Conservation (phyloP, 371 early-diverging fungal genomes). For the Gilbertella persicaria region DNA sequence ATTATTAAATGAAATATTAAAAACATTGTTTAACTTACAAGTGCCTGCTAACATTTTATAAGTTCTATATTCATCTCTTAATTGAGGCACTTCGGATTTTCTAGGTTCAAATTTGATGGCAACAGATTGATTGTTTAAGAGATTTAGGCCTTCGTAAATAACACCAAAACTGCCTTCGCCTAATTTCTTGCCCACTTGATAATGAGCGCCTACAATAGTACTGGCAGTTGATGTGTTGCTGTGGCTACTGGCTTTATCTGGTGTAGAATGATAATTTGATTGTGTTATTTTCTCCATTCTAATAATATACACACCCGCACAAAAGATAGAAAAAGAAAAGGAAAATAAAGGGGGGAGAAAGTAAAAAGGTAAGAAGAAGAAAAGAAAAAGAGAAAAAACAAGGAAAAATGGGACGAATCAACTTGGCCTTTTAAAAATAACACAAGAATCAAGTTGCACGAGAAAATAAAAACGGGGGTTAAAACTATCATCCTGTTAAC, state of each 20-base stretch:
- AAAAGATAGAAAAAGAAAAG: neutral
- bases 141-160: constrained; percentile 91
- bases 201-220: constrained; percentile 91
- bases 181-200: constrained; percentile 92
- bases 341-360: neutral
- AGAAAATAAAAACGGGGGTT: no score
- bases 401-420: neutral
- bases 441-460: no score
- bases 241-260: constrained; percentile 22
- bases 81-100: constrained; percentile 87
- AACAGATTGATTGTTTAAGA: constrained; percentile 73
- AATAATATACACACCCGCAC: neutral
- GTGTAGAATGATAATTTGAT: constrained; percentile 1
- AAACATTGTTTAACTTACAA: constrained; percentile 76
- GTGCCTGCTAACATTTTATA: constrained; percentile 77
- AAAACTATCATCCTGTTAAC: no score
- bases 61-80: constrained; percentile 85
- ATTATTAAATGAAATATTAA: constrained; percentile 77
- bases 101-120: constrained; percentile 90
- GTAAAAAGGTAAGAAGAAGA: neutral
- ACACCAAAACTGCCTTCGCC: constrained; percentile 98
- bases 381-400: constrained; percentile 1
- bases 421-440: neutral
- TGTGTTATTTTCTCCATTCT: constrained; percentile 16
- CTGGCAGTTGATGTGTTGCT: constrained; percentile 31